Base-by-base conservation (phyloP, 371 early-diverging fungal genomes). In the Rhizopus delemar region DNA sequence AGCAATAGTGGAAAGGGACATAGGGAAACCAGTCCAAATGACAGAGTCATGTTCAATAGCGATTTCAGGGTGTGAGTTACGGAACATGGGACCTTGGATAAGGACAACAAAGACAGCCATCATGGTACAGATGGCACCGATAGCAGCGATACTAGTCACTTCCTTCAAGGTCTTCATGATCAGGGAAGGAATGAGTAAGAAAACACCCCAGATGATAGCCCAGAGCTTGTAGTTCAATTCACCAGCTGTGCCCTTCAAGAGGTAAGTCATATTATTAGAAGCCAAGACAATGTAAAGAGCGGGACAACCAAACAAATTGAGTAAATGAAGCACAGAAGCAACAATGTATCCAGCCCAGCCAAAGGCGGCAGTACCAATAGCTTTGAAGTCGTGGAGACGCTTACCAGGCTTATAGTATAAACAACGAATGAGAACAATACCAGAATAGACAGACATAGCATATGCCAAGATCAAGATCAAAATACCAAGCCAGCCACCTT, bases 231-330 rank as follows among this genome's bases (percentile, higher is more conserved):
- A 41, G 22, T 50, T 57, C 4, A 75, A 39, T 9, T 48, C 71
- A 52, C 43, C 70, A 16, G 41, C 13, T 59, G 72, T 69, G 62
- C 63, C 57, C 29, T 66, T 41, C 57, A 78, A 59, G 31, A 90
- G 71, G 41, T 80, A 68, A 39, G 73, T 48, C 68, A 88, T 77
- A 69, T 88, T 89, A 51, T 68, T 60, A 52, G 83, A 86, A 12
- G 91, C 87, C 50, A 93, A 69, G 36, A 92, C 86, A 28, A 93
- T 76, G 56, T 89, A 93, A 13, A 92, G 78, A 59, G 87, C 80
- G 0, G 87, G 82, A 38, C 86, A 86, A 53, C 92, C 91, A 22
- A 88, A 66, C 0, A 86, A 67, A 53, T 85, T 86, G 11, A 83
- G 62, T 59, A 87, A 73, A 52, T 90, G 85, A 56, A 90, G 84